phyloP scores from a whole-genome alignment of 768 basidiomycete species.

The Kwoniella europaea region DNA sequence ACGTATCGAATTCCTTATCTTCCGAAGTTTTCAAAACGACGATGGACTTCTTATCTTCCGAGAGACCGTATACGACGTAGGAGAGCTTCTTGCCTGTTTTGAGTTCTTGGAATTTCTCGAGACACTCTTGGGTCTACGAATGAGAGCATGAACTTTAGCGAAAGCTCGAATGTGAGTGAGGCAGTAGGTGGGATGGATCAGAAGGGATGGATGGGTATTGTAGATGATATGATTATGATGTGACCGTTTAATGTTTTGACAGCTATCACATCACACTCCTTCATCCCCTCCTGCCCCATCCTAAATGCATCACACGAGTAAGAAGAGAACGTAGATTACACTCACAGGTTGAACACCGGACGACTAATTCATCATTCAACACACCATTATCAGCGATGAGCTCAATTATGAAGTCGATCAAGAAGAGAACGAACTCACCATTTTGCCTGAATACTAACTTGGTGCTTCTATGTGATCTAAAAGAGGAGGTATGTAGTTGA shows the following conservation, averaged over 20 bases:
- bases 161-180: background rate
- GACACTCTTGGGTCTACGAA: constrained; percentile 68
- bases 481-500: no score
- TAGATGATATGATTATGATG: no score
- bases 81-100: constrained; percentile 77
- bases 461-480: no score
- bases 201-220: no score
- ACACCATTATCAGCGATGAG: background rate
- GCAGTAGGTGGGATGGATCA: no score
- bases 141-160: background rate
- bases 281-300: background rate
- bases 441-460: background rate
- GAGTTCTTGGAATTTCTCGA: constrained; percentile 68
- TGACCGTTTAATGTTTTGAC: no score
- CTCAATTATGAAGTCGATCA: no score
- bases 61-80: constrained; percentile 80
- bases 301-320: no score
- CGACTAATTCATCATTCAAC: constrained; percentile 38
- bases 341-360: constrained; percentile 57
- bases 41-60: constrained; percentile 65
- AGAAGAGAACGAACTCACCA: no score
- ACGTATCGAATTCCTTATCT: constrained; percentile 69
- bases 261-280: background rate
- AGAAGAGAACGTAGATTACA: background rate
- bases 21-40: constrained; percentile 71